Base-by-base conservation (phyloP, 2,329 filamentous ascomycete genomes). In the Venturia aucupariae region DNA sequence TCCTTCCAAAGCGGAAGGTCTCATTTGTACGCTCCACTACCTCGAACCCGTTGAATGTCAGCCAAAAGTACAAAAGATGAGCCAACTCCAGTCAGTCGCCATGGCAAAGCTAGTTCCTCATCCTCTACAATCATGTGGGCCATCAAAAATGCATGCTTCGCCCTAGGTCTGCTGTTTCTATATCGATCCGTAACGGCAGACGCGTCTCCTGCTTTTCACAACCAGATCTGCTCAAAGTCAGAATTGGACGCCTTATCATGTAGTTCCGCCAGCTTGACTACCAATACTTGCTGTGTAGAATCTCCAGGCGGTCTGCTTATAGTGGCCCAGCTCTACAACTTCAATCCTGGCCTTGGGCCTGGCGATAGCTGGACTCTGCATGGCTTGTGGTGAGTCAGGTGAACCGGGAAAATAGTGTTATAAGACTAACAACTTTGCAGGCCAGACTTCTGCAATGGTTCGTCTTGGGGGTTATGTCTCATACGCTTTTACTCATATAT, bases 321-420 rank as follows among this genome's bases (percentile, higher is more conserved):
- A 22, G 30, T 54, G 7, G 44, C 64, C 13, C 64, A 65, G 27
- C 30, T 65, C 13, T 65, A 62, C n/a, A 59, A 62, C 19, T 61
- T 38, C 39, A 60, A 65, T 35, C 64, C 64, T 35, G 61, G 32
- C 11, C 60, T 62, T 27, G 64, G 64, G 15, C 61, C 64, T 27
- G 42, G 19, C 39, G 27, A 65, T 46, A 59, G 32, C 35, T 65
- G 64, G 64, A 64, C 54, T 22, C 39, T 65, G 1, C 64, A 65
- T 32, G 64, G 64, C n/a, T 55, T 65, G 15, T 65, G 64, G 64
- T 57, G 19, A 57, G 15, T 35, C 15, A 22, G 4, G n/a, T 10
- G 3, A 35, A 19, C 11, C 35, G 15, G n/a, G n/a, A 19, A 19
- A 30, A 17, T n/a, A 4, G 19, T 57, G 15, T 5, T 57, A 3